Base-by-base conservation (phyloP, 192 early-diverging fungal species). In the Mortierella hygrophila region DNA sequence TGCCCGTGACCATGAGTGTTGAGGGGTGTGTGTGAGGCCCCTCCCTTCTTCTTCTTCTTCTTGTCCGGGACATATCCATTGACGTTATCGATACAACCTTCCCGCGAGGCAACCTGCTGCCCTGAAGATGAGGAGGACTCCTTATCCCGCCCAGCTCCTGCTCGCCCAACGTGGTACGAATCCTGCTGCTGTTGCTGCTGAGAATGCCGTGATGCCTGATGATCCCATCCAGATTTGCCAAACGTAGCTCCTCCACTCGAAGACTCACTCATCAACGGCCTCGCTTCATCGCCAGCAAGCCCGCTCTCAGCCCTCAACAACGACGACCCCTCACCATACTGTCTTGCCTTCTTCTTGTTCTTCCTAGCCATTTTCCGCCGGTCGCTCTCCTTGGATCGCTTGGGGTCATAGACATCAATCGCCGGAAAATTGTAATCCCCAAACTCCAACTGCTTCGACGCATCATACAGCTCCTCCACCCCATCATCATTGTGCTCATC, bases 371-470 rank as follows among this genome's bases (percentile, higher is more conserved):
- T 85, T 37, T 85, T 85, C 46, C 83, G 40, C 29, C 83, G 73
- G 40, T 85, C 83, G 15, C 69, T 80, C n/a, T 85, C 83, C 60
- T 80, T 85, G 74, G 83, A 85, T 47, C 83, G 41, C 21, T 82
- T 65, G 1, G 81, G 81, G 35, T 82, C 81, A 68, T 72, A 77
- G 3, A 82, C 81, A 80, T 91, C 91, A 47, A 91, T 88, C 2
- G 90, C 89, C 6, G 91, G 91, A 42, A 88, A 92, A 54, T 92
- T 92, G 40, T 92, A 92, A 63, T 92, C 91, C 6, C 91, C 91
- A 85, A 91, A 92, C 41, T 89, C 72, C 76, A 91, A 80, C 13
- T 85, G 79, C n/a, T 89, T 79, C 49, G 89, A 89, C 5, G 83
- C 75, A 40, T 72, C 74, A 57, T 92, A 92, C 40, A 90, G 63